Evolutionary conservation across 495 filamentous ascomycete species (phyloP).

Genomic region (Penicillium ochrochloron): DNA sequence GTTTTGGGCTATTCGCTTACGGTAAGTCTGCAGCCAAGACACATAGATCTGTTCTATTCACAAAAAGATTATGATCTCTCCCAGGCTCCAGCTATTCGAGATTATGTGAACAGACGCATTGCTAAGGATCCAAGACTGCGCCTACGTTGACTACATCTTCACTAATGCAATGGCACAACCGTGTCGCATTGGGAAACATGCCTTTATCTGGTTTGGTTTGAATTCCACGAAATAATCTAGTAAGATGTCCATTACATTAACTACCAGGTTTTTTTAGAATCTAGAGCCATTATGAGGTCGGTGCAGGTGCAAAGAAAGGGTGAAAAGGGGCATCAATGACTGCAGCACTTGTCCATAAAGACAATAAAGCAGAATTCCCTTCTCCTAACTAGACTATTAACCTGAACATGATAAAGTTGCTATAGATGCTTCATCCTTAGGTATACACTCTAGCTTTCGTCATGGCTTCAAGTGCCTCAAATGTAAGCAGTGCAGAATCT

Average conservation of each 20-base stretch:
- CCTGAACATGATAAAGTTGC: background rate
- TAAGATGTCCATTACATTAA: too few relatives aligned
- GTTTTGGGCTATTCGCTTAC: background rate
- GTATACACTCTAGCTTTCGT: background rate
- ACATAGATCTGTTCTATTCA: background rate
- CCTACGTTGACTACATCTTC: background rate
- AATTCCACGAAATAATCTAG: too few relatives aligned
- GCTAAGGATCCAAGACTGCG: background rate
- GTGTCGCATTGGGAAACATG: slow-evolving; percentile 18
- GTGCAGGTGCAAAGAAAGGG: background rate
- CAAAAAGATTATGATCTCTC: background rate
- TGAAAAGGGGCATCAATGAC: background rate
- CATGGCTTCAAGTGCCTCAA: background rate
- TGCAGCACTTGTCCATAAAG: background rate
- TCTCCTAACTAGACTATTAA: background rate
- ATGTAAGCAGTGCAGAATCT: background rate
- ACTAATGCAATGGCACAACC: slow-evolving; percentile 18
- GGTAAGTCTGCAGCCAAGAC: background rate
- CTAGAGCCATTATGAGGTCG: background rate
- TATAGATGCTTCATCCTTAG: background rate
- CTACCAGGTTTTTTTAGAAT: too few relatives aligned
- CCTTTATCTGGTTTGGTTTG: background rate
- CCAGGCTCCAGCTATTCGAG: background rate
- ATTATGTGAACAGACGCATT: background rate
- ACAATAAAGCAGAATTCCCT: too few relatives aligned